Percentiles rank a stretch among this genome's conserved stretches.
Conservation (phyloP, 257 asterid species). For the Solanum acaule region DNA sequence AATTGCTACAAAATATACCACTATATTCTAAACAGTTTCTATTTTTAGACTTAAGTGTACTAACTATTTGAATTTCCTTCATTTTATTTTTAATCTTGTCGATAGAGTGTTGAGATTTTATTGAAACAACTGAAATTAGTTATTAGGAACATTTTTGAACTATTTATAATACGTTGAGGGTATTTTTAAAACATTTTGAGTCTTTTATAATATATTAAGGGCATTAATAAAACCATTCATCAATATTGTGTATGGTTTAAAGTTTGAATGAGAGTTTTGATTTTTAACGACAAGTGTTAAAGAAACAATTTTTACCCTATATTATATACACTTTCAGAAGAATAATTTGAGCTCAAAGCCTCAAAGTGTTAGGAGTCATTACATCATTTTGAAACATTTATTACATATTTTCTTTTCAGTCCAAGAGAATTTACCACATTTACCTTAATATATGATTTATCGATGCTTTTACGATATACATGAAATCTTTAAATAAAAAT, state of each 20-base stretch:
- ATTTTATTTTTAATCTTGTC: neutral
- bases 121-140: neutral
- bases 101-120: neutral
- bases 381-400: neutral
- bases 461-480: neutral
- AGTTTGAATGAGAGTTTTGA: neutral
- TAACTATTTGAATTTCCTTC: neutral
- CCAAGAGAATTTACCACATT: neutral
- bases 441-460: neutral
- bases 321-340: neutral
- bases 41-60: neutral
- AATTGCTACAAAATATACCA: neutral
- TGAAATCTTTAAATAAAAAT: neutral
- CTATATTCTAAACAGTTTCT: neutral
- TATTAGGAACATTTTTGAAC: neutral
- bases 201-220: neutral
- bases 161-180: neutral
- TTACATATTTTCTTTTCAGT: neutral
- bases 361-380: neutral
- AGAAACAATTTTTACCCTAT: neutral
- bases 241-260: neutral
- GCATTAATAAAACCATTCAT: neutral
- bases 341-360: neutral
- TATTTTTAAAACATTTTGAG: neutral
- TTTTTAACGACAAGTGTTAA: neutral